phyloP scores from a whole-genome alignment of 75 land plant genomes.

The Chamaecyparis obtusa region DNA sequence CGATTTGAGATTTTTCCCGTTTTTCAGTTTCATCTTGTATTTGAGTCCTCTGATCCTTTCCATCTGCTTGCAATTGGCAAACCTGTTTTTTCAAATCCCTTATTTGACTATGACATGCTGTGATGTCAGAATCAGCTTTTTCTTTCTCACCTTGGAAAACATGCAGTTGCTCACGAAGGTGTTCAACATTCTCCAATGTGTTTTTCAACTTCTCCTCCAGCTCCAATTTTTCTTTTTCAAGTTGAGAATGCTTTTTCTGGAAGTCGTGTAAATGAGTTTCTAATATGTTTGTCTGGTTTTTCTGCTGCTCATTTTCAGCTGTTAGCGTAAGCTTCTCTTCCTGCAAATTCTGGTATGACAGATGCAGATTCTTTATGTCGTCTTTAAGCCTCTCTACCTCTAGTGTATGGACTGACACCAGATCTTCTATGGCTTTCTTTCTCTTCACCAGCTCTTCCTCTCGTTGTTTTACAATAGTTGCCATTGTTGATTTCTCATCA shows the following conservation, averaged over 20 bases:
- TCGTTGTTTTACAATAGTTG: neutral
- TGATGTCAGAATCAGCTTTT: neutral
- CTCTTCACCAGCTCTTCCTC: neutral
- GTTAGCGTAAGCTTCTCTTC: constrained; percentile 3
- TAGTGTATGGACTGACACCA: constrained; percentile 1
- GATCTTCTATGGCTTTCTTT: neutral
- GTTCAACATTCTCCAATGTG: neutral
- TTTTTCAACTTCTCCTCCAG: neutral
- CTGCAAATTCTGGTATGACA: neutral
- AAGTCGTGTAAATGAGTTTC: neutral
- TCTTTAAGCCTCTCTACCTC: constrained; percentile 3
- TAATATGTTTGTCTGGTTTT: neutral
- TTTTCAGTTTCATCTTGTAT: constrained; percentile 6
- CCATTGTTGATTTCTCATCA: constrained; percentile 7
- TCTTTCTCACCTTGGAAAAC: constrained; percentile 3
- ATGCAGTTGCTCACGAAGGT: neutral
- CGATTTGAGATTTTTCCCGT: neutral
- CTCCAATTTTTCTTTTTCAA: constrained; percentile 7
- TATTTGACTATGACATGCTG: constrained; percentile 7
- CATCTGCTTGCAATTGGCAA: neutral
- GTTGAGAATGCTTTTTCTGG: constrained; percentile 1
- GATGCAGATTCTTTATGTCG: constrained; percentile 4
- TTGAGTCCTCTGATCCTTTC: constrained; percentile 4
- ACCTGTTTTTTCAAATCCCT: constrained; percentile 3
- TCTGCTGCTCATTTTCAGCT: neutral